Evolutionary conservation across 2,329 filamentous ascomycete species (phyloP), one percentile per base, ranked within the genome.

Genomic region (Colletotrichum chrysophilum): DNA sequence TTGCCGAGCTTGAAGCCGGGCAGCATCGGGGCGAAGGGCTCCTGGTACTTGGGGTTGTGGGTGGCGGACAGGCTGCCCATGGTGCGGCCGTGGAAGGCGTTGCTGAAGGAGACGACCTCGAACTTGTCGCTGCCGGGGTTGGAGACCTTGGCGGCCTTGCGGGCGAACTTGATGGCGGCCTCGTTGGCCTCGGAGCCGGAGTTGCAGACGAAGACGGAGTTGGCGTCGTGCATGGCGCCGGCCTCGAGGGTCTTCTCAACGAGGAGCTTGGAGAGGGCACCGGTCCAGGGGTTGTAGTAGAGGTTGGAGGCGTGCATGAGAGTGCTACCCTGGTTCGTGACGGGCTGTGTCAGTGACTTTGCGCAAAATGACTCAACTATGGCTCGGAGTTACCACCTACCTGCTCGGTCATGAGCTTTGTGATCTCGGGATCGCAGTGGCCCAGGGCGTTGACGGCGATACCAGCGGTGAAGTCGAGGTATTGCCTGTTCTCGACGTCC

Each of bases 111-210:
- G 67, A 98, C 95, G 64, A 99, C 87, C 81, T 98, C 96, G 80
- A 91, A 85, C 87, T 98, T 98, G 24, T 85, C 86, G 64, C 94
- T 93, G 0, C 91, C 91, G 1, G 94, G 92, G 78, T 96, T 93
- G 32, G 93, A 80, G 12, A 92, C 87, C 84, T 96, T 96, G 80
- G 96, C 96, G 26, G 94, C 93, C 86, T 99, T 99, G 80, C 97
- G 92, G 24, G 96, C 94, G 81, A 99, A 98, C 85, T 99, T 99
- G 84, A 99, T 94, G 43, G 96, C 97, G 2, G 96, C 97, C 87
- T 99, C 97, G 85, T 99, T 99, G 82, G 97, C 97, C 87, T 99
- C 97, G 76, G 94, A 95, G 75, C 97, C 97, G 5, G 96, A 98
- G 87, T 99, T 99, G 88, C 95, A 98, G 78, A 99, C 91, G 83